These are phyloP conservation scores for Echinochloa phyllopogon DNA, from an alignment of 176 grass and related monocot species.

Conservation along the genomic window DNA sequence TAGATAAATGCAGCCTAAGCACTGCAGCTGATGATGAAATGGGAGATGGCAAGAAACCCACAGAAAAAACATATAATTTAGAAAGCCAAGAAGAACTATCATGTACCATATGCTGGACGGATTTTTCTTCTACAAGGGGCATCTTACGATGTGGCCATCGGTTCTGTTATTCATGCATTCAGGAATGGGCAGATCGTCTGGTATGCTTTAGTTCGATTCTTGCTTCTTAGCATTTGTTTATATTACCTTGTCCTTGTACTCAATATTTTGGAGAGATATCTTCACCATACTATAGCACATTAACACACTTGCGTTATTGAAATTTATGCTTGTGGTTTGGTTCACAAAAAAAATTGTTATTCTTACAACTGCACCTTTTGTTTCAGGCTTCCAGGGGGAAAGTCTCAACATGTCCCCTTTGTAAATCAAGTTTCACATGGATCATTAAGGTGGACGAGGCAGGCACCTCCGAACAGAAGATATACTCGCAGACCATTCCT, in stretches of 20 bases:
- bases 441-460: constrained; percentile 79
- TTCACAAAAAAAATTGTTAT: background rate
- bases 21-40: constrained; percentile 39
- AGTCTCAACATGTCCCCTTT: constrained; percentile 78
- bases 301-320: background rate
- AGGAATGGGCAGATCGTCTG: constrained; percentile 76
- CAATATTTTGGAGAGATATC: background rate
- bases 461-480: constrained; percentile 77
- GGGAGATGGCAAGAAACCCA: constrained; percentile 23
- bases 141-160: constrained; percentile 94
- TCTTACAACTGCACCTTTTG: background rate
- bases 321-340: background rate
- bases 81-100: constrained; percentile 65
- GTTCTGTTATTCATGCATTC: constrained; percentile 94
- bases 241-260: background rate
- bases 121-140: constrained; percentile 79
- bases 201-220: constrained; percentile 50
- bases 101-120: constrained; percentile 94
- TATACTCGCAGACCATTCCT: constrained; percentile 90
- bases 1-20: constrained; percentile 32
- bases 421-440: constrained; percentile 72
- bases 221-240: background rate
- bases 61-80: constrained; percentile 32
- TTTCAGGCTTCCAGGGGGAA: constrained; percentile 69
- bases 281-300: background rate